Evolutionary conservation across 768 basidiomycete species (phyloP), one percentile per base, ranked within the genome.

Genomic region (Fomitopsis serialis): DNA sequence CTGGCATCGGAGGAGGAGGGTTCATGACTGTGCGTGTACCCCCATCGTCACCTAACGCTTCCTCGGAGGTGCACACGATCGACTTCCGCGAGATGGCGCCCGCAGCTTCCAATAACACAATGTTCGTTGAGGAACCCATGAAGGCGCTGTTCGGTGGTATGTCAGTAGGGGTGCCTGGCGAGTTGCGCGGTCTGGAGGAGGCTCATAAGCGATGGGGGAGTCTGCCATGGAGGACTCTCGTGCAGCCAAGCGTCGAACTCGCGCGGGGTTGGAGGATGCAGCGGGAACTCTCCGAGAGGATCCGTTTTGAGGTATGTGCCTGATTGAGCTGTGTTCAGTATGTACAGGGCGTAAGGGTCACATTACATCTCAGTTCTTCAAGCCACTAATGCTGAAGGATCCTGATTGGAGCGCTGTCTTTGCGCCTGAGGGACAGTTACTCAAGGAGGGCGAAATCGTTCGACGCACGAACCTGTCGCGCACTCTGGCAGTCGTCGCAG

Each of bases 81-180:
- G 91, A 98, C 71, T 98, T 92, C 66, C 81, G 96, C 42, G 96
- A 98, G 69, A 85, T 82, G 0, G 92, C 89, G 1, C 92, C 96
- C 0, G 78, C 77, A 0, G 68, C 80, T 32, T 75, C 92, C 5
- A 88, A 86, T 63, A 67, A 74, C 37, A 83, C 83, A 4, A 98
- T 98, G 94, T 98, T 82, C 69, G 61, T 70, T 32, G 69, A 75
- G 12, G 66, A 82, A 42, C 74, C 88, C 2, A 58, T 66, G 3
- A 70, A 74, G 2, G 75, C 92, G 17, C 73, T 61, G 53, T 82
- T 76, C 53, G 96, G 97, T 3, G 95, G 97, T 3, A 71, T 98
- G 50, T 68, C 92, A 6, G 81, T 96, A n/a, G 95, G 81, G 22
- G 86, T 97, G 0, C 97, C 97, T 1, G 89, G 95, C 9, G 95